These are phyloP conservation scores for Nemania serpens DNA, from an alignment of 2,329 filamentous ascomycete species.

Conservation along the genomic window DNA sequence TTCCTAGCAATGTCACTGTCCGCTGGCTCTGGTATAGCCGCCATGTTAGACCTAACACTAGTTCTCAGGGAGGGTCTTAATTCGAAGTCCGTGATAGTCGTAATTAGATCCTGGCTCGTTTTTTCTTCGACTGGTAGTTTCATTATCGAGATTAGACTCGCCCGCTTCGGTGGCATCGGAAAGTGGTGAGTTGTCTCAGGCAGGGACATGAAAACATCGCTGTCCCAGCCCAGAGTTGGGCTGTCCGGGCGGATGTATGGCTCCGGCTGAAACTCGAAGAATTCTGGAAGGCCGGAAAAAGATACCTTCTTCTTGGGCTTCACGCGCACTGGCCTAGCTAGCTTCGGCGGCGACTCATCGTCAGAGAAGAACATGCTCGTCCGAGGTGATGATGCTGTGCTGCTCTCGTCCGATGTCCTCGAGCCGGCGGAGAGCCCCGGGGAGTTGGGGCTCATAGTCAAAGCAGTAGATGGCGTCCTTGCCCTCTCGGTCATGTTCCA, in stretches of 20 bases:
- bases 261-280: constrained; percentile 44
- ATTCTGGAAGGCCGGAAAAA: constrained; percentile 44
- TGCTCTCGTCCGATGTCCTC: constrained; percentile 52
- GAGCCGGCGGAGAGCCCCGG: constrained; percentile 54
- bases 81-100: background rate
- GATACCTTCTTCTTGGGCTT: constrained; percentile 50
- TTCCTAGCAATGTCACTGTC: constrained; percentile 8
- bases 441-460: constrained; percentile 50
- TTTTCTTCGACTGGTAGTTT: constrained; percentile 8
- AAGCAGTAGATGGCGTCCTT: constrained; percentile 45
- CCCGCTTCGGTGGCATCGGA: constrained; percentile 9
- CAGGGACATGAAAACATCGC: constrained; percentile 34
- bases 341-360: constrained; percentile 23
- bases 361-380: constrained; percentile 47
- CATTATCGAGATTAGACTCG: constrained; percentile 11
- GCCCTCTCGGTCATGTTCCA: constrained; percentile 44
- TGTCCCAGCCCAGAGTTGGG: constrained; percentile 61
- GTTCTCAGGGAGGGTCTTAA: background rate
- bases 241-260: constrained; percentile 62
- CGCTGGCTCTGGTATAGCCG: background rate
- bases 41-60: background rate
- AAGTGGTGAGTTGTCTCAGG: constrained; percentile 4
- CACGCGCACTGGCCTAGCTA: constrained; percentile 14
- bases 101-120: background rate
- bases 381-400: constrained; percentile 51